Evolutionary conservation across 1,284 basidiomycete species (phyloP).

Genomic region (Naganishia sp.): DNA sequence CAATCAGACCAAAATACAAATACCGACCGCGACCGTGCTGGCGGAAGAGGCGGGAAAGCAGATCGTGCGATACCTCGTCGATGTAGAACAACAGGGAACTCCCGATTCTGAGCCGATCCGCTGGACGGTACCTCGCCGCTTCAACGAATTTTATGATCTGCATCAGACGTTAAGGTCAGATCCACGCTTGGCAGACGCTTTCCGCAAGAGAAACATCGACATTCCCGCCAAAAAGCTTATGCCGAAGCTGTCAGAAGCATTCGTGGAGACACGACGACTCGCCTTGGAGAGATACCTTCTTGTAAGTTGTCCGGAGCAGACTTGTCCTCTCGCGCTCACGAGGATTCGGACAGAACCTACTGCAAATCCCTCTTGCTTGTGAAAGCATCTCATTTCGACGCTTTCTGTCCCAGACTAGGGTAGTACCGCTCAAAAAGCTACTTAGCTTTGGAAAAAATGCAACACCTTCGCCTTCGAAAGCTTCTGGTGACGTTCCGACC

Average conservation of each 20-base stretch:
- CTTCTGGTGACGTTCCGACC: conserved; percentile 66
- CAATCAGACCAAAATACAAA: conserved; percentile 72
- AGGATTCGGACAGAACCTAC: conserved; percentile 61
- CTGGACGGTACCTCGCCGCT: conserved; percentile 88
- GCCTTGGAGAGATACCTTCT: conserved; percentile 88
- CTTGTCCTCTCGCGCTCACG: not conserved
- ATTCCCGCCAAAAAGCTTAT: conserved; percentile 91
- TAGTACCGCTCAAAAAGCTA: no score
- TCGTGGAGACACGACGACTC: conserved; percentile 75
- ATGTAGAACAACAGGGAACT: conserved; percentile 78
- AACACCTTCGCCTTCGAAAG: not conserved
- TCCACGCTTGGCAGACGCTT: conserved; percentile 60
- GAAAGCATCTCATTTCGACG: conserved; percentile 77
- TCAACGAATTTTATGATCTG: conserved; percentile 90
- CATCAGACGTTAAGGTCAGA: conserved; percentile 79
- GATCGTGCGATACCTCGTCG: conserved; percentile 88
- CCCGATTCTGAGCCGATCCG: conserved; percentile 75
- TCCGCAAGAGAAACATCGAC: conserved; percentile 58
- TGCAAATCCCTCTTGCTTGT: conserved; percentile 73
- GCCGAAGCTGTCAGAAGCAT: conserved; percentile 72
- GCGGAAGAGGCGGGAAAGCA: conserved; percentile 81
- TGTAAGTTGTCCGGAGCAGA: conserved; percentile 56
- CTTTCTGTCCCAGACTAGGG: conserved; percentile 71
- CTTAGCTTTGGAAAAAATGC: no score
- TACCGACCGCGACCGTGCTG: conserved; percentile 69